Evolutionary conservation across 1,284 basidiomycete genomes (phyloP).

Genomic region (Tetrapyrgos nigripes): DNA sequence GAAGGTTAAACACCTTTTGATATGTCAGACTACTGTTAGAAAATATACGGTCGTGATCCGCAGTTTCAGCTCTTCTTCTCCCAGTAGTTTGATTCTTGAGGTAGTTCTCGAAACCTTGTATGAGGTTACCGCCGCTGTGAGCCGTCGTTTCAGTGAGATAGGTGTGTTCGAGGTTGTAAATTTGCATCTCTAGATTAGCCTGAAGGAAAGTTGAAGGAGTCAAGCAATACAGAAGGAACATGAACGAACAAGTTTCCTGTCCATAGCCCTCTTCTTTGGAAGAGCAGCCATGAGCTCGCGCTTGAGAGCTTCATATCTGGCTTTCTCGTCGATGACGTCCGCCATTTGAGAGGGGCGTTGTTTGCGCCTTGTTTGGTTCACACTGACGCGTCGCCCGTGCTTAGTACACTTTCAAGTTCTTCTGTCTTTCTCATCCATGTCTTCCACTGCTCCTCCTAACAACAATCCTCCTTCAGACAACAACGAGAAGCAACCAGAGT

Average conservation of each 20-base stretch:
- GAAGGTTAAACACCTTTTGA: constrained; percentile 60
- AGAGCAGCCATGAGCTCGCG: constrained; percentile 75
- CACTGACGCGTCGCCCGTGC: constrained; percentile 45
- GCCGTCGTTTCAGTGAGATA: constrained; percentile 78
- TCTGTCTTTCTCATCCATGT: constrained; percentile 47
- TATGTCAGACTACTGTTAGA: constrained; percentile 78
- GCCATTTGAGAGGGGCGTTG: constrained; percentile 20
- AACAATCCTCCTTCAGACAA: constrained; percentile 56
- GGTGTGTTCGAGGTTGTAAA: constrained; percentile 73
- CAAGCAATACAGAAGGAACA: constrained; percentile 2
- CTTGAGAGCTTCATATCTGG: constrained; percentile 70
- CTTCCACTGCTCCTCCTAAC: constrained; percentile 66
- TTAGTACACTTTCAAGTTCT: constrained; percentile 23
- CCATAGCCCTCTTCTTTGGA: constrained; percentile 70
- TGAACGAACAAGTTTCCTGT: constrained; percentile 71
- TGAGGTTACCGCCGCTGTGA: constrained; percentile 81
- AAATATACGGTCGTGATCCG: constrained; percentile 79
- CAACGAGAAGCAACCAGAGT: constrained; percentile 57
- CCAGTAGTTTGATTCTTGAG: constrained; percentile 75
- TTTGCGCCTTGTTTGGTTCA: constrained; percentile 43
- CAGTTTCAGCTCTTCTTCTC: constrained; percentile 73
- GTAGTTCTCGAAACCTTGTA: constrained; percentile 84
- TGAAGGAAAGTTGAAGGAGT: constrained; percentile 30
- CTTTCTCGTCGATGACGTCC: constrained; percentile 50
- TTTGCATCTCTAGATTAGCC: constrained; percentile 76